phyloP scores from a whole-genome alignment of 2,329 filamentous ascomycete genomes.

The Aspergillus awamori region DNA sequence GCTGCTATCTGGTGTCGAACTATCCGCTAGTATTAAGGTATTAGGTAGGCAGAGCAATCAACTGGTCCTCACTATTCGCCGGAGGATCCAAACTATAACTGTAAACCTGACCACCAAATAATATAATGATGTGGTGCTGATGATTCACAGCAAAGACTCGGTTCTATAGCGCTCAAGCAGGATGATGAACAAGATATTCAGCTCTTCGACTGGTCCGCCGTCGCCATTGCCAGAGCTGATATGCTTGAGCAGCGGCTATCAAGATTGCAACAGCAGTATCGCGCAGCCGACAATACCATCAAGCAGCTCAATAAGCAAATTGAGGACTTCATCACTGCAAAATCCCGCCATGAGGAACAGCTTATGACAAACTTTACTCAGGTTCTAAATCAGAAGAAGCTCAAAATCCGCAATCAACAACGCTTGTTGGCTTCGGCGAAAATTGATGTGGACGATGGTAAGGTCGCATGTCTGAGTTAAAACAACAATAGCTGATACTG shows the following conservation, averaged over 20 bases:
- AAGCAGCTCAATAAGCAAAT: constrained; percentile 57
- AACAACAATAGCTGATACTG: not conserved
- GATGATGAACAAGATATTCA: constrained; percentile 59
- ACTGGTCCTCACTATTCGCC: constrained; percentile 46
- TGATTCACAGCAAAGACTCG: constrained; percentile 53
- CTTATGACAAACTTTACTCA: constrained; percentile 61
- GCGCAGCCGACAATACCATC: constrained; percentile 54
- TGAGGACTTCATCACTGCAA: constrained; percentile 60
- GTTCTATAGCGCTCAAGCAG: constrained; percentile 54
- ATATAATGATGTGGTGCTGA: constrained; percentile 18
- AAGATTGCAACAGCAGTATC: constrained; percentile 44
- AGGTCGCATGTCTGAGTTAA: not conserved
- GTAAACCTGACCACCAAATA: constrained; percentile 26
- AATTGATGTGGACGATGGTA: constrained; percentile 44
- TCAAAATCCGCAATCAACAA: constrained; percentile 66
- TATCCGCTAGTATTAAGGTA: constrained; percentile 32
- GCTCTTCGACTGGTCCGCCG: constrained; percentile 59
- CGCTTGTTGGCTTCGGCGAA: constrained; percentile 57
- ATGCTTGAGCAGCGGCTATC: constrained; percentile 47
- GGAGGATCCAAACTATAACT: constrained; percentile 53
- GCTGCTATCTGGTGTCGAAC: constrained; percentile 34
- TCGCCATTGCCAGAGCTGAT: constrained; percentile 50
- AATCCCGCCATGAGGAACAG: constrained; percentile 59
- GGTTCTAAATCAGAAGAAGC: constrained; percentile 65
- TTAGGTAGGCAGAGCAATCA: constrained; percentile 35